phyloP scores from a whole-genome alignment of 805 yeast genomes.

The Brettanomyces naardenensis region DNA sequence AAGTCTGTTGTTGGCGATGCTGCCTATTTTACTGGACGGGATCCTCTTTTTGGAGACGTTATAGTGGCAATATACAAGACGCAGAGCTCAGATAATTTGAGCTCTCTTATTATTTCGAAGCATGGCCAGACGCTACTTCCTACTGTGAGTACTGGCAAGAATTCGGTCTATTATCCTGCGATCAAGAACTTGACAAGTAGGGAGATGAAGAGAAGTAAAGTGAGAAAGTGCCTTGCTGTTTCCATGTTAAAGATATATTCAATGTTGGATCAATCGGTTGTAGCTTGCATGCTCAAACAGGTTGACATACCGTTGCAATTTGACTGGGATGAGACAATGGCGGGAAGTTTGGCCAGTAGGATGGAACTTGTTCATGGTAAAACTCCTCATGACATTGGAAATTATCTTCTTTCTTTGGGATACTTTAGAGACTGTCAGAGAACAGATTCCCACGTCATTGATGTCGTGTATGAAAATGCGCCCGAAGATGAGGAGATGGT shows the following conservation, averaged over 20 bases:
- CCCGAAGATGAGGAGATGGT: constrained; percentile 7
- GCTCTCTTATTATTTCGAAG: constrained; percentile 48
- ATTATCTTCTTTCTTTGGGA: constrained; percentile 47
- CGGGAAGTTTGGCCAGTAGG: constrained; percentile 68
- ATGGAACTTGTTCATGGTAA: constrained; percentile 48
- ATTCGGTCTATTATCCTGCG: constrained; percentile 73
- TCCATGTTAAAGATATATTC: constrained; percentile 63
- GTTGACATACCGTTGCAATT: constrained; percentile 18
- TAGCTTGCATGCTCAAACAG: constrained; percentile 9
- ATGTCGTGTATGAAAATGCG: constrained; percentile 54
- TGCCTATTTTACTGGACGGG: constrained; percentile 46
- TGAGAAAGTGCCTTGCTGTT: constrained; percentile 70
- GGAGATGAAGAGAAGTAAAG: constrained; percentile 44
- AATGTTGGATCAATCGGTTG: constrained; percentile 32
- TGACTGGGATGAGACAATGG: constrained; percentile 74
- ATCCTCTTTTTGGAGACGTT: constrained; percentile 37
- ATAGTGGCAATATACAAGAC: constrained; percentile 46
- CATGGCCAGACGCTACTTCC: constrained; percentile 60
- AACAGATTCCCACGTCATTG: constrained; percentile 48
- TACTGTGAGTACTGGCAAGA: constrained; percentile 45
- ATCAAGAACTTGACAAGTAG: constrained; percentile 52
- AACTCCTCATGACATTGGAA: constrained; percentile 53
- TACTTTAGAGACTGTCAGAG: constrained; percentile 34
- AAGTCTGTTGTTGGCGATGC: constrained; percentile 35
- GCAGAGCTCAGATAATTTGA: constrained; percentile 32